Base-by-base conservation (phyloP, 768 basidiomycete species). In the Tephrocybe sp. region DNA sequence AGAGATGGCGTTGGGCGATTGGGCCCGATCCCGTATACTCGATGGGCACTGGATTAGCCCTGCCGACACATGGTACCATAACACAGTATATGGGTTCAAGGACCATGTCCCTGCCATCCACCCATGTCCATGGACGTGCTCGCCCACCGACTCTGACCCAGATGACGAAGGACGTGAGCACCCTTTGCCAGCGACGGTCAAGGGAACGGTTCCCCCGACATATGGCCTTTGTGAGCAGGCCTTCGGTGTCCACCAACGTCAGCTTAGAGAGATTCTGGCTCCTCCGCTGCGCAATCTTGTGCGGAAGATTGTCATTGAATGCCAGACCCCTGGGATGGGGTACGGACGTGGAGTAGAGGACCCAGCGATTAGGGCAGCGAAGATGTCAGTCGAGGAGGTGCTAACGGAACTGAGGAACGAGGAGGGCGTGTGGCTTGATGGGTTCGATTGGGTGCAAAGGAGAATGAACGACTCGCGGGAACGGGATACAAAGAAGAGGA, bases 31-130 rank as follows among this genome's bases (percentile, higher is more conserved):
- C 18, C 69, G 87, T 39, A 83, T 91, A 40, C 65, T 90, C 16
- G 87, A 91, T 47, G 89, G 89, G 2, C 76, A 82, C 56, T 91
- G 89, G 88, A 65, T 83, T 36, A 84, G 78, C 42, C 89, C 88
- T 9, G 85, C 82, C 0, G 89, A 91, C 61, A 73, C 80, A 38
- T 89, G 78, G 77, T 87, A 81, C 43, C 65, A 69, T 9, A 61
- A 74, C 48, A 54, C 56, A 4, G 63, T 67, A 49, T 71, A 61
- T 25, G 78, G 76, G 45, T 70, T 64, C 56, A 67, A 64, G 47
- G 61, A 51, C 43, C 69, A 49, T 36, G 74, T 71, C 9, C 58
- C 55, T 4, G 76, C 78, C 1, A 52, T 73, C 0, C 78, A 79
- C 48, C 87, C 87, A 1, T 86, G 83, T 57, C 81, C 86, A 0